Conservation (phyloP, 805 yeast genomes). For the Ogataea allantospora region DNA sequence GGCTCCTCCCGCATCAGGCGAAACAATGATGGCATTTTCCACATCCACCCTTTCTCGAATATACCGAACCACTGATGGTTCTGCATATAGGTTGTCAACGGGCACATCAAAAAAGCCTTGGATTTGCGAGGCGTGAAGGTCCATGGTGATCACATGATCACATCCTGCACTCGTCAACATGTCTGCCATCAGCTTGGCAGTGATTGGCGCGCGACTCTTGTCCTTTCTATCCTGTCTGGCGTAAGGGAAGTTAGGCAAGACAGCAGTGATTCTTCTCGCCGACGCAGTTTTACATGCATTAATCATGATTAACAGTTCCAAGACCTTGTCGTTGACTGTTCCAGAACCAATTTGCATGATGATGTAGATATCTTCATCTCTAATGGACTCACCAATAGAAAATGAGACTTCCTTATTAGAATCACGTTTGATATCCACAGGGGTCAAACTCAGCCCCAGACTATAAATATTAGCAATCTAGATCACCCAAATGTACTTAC, state of each 20-base stretch:
- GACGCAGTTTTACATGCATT: conserved; percentile 82
- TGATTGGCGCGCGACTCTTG: conserved; percentile 80
- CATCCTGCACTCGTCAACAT: conserved; percentile 82
- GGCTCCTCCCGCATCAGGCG: conserved; percentile 92
- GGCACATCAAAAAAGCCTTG: conserved; percentile 85
- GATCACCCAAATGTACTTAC: neutral
- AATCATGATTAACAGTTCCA: conserved; percentile 75
- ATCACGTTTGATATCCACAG: conserved; percentile 62
- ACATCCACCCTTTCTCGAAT: conserved; percentile 60
- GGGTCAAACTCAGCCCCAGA: conserved; percentile 58
- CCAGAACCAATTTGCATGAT: conserved; percentile 80
- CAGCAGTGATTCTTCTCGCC: conserved; percentile 80
- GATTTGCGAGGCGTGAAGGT: conserved; percentile 83
- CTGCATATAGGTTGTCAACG: conserved; percentile 81
- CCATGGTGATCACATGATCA: conserved; percentile 85
- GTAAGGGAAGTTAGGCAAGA: conserved; percentile 79
- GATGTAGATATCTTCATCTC: conserved; percentile 82
- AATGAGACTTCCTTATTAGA: conserved; percentile 74
- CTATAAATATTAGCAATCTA: neutral
- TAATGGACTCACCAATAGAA: conserved; percentile 75
- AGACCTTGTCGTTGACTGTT: conserved; percentile 68
- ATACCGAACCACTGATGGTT: conserved; percentile 75
- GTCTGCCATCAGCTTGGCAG: conserved; percentile 82
- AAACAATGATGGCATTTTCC: conserved; percentile 67
- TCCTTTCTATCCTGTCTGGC: conserved; percentile 90